Percentiles rank a stretch among this genome's conserved stretches.
Evolutionary conservation across 2,329 filamentous ascomycete genomes (phyloP).

Genomic region (Aspergillus sojae): DNA sequence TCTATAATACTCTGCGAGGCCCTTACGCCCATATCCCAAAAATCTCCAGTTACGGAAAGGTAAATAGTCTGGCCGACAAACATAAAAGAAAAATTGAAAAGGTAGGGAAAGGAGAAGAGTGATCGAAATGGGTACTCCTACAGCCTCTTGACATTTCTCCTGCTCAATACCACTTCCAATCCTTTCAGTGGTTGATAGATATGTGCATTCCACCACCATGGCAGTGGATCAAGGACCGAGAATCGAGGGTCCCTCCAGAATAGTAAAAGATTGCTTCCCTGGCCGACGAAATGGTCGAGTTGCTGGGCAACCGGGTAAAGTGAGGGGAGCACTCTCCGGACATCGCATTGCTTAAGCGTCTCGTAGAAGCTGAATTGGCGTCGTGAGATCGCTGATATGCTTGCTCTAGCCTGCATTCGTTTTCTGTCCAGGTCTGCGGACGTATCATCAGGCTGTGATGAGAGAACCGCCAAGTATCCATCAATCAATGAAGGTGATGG

Average conservation of each 20-base stretch:
- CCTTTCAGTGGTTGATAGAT: constrained; percentile 55
- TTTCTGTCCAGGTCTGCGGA: constrained; percentile 10
- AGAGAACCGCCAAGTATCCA: constrained; percentile 31
- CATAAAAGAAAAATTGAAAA: not conserved
- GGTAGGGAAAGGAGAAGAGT: not conserved
- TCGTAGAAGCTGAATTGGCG: constrained; percentile 11
- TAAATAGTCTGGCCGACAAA: not conserved
- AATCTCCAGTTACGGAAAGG: not conserved
- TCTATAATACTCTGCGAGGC: not conserved
- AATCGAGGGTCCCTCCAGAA: constrained; percentile 61
- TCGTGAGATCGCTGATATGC: constrained; percentile 4
- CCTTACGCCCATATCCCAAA: not conserved
- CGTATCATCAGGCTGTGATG: constrained; percentile 17
- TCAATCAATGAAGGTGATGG: constrained; percentile 24
- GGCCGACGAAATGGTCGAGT: constrained; percentile 20
- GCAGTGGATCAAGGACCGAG: constrained; percentile 58
- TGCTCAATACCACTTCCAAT: constrained; percentile 13
- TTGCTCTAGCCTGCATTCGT: constrained; percentile 4
- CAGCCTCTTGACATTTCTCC: not conserved
- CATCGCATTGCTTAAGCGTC: constrained; percentile 10
- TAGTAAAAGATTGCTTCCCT: constrained; percentile 39
- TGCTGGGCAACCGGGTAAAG: constrained; percentile 27
- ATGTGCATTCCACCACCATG: constrained; percentile 61
- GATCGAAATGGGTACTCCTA: not conserved
- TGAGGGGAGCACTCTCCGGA: constrained; percentile 9